Conservation (phyloP, 2,329 filamentous ascomycete genomes). For the Talaromyces sp. region DNA sequence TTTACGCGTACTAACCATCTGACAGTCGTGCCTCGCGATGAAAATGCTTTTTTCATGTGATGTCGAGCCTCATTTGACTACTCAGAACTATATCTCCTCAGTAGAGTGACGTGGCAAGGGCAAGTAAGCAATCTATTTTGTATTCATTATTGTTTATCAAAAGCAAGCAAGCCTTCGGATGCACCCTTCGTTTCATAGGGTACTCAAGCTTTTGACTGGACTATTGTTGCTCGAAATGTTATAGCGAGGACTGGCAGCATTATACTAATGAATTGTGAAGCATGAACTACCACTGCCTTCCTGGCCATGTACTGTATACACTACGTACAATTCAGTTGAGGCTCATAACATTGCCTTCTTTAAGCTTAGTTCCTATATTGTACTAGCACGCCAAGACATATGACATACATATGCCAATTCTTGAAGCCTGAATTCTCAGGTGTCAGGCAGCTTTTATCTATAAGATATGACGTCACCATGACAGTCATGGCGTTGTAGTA, state of each 20-base stretch:
- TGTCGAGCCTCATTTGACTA: constrained; percentile 3
- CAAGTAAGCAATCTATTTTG: neutral
- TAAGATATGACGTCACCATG: constrained; percentile 4
- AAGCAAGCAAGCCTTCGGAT: neutral
- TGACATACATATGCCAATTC: neutral
- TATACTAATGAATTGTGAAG: neutral
- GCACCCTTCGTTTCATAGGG: neutral
- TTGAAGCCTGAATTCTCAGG: neutral
- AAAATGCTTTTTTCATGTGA: constrained; percentile 2
- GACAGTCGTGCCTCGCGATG: neutral
- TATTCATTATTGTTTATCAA: neutral
- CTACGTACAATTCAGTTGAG: neutral
- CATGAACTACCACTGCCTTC: neutral
- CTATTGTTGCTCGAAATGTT: neutral
- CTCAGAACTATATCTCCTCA: neutral
- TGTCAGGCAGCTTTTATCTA: neutral
- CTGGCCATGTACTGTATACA: neutral
- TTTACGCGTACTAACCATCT: neutral
- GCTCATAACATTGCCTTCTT: neutral
- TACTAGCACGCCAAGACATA: neutral
- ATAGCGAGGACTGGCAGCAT: neutral
- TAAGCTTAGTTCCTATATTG: neutral
- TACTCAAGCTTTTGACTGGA: neutral
- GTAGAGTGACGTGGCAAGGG: constrained; percentile 14
- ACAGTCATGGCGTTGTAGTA: neutral